These are phyloP conservation scores for Aeschynomene evenia DNA, from an alignment of 306 rosid species.

Conservation along the genomic window DNA sequence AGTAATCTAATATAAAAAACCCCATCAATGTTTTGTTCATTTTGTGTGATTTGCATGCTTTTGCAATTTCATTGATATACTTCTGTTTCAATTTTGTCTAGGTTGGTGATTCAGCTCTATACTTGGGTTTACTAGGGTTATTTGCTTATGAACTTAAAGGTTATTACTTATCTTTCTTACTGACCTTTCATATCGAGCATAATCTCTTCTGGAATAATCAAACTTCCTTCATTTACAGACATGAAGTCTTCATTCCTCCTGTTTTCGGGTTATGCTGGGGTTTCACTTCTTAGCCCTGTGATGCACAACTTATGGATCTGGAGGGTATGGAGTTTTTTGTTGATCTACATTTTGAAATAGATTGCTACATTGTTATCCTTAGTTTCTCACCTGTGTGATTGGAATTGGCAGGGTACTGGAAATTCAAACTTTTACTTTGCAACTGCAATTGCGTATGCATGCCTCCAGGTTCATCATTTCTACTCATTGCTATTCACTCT, in stretches of 20 bases:
- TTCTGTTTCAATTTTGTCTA: slow-evolving; percentile 37
- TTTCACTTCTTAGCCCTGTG: slow-evolving; percentile 92
- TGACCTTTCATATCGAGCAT: not conserved
- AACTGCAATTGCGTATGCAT: slow-evolving; percentile 85
- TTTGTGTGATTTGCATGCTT: slow-evolving; percentile 17
- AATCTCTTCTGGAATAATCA: slow-evolving; percentile 24
- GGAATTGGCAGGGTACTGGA: slow-evolving; percentile 85
- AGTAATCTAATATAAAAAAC: not conserved
- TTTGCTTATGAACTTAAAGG: slow-evolving; percentile 84
- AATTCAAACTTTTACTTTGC: slow-evolving; percentile 95
- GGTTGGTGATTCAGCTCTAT: slow-evolving; percentile 93
- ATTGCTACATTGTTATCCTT: slow-evolving; percentile 18
- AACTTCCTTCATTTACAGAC: slow-evolving; percentile 55
- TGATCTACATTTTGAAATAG: slow-evolving; percentile 30
- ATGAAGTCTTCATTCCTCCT: slow-evolving; percentile 89
- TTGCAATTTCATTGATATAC: slow-evolving; percentile 20
- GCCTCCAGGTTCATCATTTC: slow-evolving; percentile 65
- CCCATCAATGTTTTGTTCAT: not conserved
- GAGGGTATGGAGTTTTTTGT: slow-evolving; percentile 64
- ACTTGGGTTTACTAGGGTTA: slow-evolving; percentile 80
- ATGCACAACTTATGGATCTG: slow-evolving; percentile 99
- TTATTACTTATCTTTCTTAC: slow-evolving; percentile 28
- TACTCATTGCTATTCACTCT: slow-evolving; percentile 11
- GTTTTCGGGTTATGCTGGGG: slow-evolving; percentile 80
- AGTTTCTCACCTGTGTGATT: slow-evolving; percentile 30